Conservation (phyloP, 1,139 yeast genomes). For the Debaryomycetaceae sp. region DNA sequence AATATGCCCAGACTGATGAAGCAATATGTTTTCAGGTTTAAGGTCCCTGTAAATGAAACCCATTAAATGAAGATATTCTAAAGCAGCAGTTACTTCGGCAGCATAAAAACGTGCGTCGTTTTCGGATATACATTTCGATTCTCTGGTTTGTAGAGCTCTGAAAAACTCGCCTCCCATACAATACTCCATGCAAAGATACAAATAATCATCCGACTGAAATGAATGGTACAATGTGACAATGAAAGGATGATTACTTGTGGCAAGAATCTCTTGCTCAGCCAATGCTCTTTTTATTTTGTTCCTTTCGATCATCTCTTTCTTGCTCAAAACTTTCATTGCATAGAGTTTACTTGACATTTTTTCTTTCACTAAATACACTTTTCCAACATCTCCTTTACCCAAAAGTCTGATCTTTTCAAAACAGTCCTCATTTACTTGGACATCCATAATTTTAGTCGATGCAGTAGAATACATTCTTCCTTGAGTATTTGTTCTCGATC, state of each 20-base stretch:
- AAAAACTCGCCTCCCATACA: constrained; percentile 99
- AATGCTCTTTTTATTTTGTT: constrained; percentile 91
- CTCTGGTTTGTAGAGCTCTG: constrained; percentile 90
- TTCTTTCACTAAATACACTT: constrained; percentile 87
- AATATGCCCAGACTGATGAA: constrained; percentile 95
- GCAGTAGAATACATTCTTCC: constrained; percentile 68
- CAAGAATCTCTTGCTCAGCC: constrained; percentile 95
- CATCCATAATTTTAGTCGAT: constrained; percentile 70
- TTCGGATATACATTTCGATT: constrained; percentile 81
- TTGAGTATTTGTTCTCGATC: constrained; percentile 52
- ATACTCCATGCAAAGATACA: constrained; percentile 97
- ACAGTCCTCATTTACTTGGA: constrained; percentile 79
- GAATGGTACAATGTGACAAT: constrained; percentile 95
- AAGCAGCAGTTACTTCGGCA: constrained; percentile 95
- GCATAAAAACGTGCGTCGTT: constrained; percentile 92
- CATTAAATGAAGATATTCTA: constrained; percentile 92
- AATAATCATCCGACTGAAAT: constrained; percentile 87
- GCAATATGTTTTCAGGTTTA: constrained; percentile 89
- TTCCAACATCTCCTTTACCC: constrained; percentile 98
- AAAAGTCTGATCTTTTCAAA: constrained; percentile 84
- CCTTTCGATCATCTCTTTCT: constrained; percentile 91
- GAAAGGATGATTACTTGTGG: constrained; percentile 95
- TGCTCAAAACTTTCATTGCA: constrained; percentile 90
- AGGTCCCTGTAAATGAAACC: constrained; percentile 94
- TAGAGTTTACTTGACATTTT: constrained; percentile 69